Percentiles rank a stretch among this genome's conserved stretches.
Conservation (phyloP, 2,329 filamentous ascomycete species). For the Pochonia chlamydosporia region DNA sequence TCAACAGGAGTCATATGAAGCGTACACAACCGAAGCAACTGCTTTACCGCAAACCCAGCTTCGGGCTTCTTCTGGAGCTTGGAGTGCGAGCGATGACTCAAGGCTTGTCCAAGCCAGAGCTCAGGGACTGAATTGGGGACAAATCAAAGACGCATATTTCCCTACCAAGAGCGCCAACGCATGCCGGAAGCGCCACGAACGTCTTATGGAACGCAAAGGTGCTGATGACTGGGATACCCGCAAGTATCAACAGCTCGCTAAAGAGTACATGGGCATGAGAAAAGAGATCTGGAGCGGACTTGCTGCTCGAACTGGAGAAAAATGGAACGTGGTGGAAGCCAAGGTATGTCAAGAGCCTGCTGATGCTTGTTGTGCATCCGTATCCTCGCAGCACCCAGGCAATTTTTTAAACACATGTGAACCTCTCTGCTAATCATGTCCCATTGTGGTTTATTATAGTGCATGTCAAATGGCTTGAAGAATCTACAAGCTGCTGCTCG, state of each 20-base stretch:
- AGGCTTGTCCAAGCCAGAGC: constrained; percentile 65
- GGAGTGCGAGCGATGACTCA: constrained; percentile 70
- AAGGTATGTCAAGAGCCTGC: constrained; percentile 41
- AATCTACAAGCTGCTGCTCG: constrained; percentile 68
- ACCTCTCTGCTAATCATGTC: too few relatives aligned
- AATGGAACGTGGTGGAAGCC: constrained; percentile 65
- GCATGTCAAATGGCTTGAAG: constrained; percentile 78
- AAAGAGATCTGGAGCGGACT: constrained; percentile 77
- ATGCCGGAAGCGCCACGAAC: constrained; percentile 83
- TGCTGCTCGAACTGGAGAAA: constrained; percentile 71
- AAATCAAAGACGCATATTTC: constrained; percentile 73
- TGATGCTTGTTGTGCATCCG: too few relatives aligned
- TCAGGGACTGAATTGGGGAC: constrained; percentile 75
- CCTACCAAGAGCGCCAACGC: constrained; percentile 74
- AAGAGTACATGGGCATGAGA: constrained; percentile 72
- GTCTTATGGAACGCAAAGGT: constrained; percentile 69
- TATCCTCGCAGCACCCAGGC: too few relatives aligned
- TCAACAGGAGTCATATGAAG: constrained; percentile 29
- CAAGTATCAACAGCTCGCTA: constrained; percentile 68
- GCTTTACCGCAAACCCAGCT: constrained; percentile 40
- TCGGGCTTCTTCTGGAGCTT: constrained; percentile 59
- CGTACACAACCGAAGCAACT: constrained; percentile 28
- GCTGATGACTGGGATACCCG: constrained; percentile 73
- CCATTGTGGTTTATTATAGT: too few relatives aligned
- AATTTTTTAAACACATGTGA: too few relatives aligned